phyloP scores from a whole-genome alignment of 352 stramenopile genomes.

The Globisporangium uncinulatum region DNA sequence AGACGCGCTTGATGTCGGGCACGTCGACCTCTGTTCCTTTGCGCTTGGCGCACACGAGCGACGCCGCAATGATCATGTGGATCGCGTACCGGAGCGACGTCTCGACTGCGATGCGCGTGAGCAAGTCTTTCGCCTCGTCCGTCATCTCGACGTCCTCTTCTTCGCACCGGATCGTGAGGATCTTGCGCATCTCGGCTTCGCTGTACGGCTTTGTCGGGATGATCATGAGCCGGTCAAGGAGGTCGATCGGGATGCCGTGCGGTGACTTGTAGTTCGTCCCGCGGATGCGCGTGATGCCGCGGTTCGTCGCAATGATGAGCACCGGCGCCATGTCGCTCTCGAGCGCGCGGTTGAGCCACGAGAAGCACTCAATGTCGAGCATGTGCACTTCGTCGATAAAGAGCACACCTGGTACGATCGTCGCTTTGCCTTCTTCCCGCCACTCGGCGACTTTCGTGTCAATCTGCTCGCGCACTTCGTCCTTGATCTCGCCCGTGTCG shows the following conservation, averaged over 20 bases:
- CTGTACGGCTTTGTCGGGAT: constrained; percentile 96
- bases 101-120: constrained; percentile 98
- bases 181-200: constrained; percentile 95
- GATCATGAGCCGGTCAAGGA: constrained; percentile 98
- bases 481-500: constrained; percentile 99
- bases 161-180: constrained; percentile 95
- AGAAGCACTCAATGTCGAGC: constrained; percentile 99
- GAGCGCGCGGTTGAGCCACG: constrained; percentile 97
- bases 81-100: constrained; percentile 99
- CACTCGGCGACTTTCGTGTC: constrained; percentile 97
- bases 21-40: constrained; percentile 90
- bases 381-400: constrained; percentile 99
- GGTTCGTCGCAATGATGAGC: constrained; percentile 99
- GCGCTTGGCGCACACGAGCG: constrained; percentile 91
- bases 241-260: constrained; percentile 98
- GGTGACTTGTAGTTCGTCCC: constrained; percentile 98
- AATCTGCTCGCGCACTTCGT: constrained; percentile 98
- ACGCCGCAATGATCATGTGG: constrained; percentile 99
- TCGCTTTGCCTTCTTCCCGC: constrained; percentile 95
- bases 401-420: constrained; percentile 97
- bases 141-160: constrained; percentile 99
- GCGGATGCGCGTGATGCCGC: constrained; percentile 97
- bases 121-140: constrained; percentile 94
- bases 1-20: constrained; percentile 92
- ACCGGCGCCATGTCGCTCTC: constrained; percentile 98